phyloP scores from a whole-genome alignment of 2,329 filamentous ascomycete species.

The Zymoseptoria ardabiliae region DNA sequence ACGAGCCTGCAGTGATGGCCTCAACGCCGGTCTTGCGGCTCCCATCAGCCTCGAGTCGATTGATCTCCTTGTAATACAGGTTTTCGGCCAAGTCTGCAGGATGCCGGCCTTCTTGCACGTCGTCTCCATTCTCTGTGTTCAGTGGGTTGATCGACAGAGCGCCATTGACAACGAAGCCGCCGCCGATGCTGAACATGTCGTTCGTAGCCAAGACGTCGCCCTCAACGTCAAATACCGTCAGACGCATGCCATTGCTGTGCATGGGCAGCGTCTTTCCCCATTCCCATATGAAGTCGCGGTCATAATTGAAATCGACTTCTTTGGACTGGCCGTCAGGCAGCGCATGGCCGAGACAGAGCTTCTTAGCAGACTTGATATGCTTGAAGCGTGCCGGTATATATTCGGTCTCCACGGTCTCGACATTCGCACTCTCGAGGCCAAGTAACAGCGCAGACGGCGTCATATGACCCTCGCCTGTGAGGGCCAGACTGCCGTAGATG shows the following conservation, averaged over 20 bases:
- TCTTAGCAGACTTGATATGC: conserved; percentile 42
- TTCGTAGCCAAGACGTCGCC: conserved; percentile 44
- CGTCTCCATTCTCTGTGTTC: conserved; percentile 20
- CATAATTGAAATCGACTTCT: conserved; percentile 45
- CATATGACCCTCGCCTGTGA: conserved; percentile 48
- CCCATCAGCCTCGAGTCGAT: conserved; percentile 41
- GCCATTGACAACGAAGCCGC: conserved; percentile 48
- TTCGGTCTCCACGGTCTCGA: conserved; percentile 44
- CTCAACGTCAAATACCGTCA: conserved; percentile 44
- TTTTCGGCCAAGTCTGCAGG: conserved; percentile 47
- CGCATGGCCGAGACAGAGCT: conserved; percentile 39
- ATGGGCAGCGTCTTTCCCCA: conserved; percentile 46
- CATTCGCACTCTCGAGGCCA: conserved; percentile 44
- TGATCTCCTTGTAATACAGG: conserved; percentile 47
- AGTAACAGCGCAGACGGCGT: conserved; percentile 45
- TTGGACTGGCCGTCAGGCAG: conserved; percentile 36
- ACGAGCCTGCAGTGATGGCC: conserved; percentile 30
- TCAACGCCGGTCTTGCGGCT: conserved; percentile 41
- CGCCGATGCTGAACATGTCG: conserved; percentile 47
- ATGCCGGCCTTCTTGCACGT: conserved; percentile 23
- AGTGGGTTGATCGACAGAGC: conserved; percentile 37
- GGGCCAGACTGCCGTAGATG: conserved; percentile 45
- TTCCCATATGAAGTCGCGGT: conserved; percentile 45
- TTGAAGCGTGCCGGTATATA: conserved; percentile 43
- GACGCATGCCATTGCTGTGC: conserved; percentile 48